Evolutionary conservation across 1,139 yeast species (phyloP), one percentile per base, ranked within the genome.

Genomic region (Sugiyamaella japonica): DNA sequence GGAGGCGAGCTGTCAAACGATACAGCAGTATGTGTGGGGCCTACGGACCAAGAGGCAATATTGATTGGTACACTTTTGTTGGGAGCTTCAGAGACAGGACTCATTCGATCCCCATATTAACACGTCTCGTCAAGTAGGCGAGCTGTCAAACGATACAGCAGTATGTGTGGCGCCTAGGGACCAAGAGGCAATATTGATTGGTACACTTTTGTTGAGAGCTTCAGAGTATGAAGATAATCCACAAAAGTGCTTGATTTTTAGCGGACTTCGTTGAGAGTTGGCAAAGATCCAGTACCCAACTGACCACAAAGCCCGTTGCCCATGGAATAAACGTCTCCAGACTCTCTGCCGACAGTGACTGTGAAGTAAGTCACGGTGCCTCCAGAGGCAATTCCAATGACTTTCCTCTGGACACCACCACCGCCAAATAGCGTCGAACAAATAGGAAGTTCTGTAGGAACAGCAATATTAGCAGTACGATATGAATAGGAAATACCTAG

Each of bases 281-380:
- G 85, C 73, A 68, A 78, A 53, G 84, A 75, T 23, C 89, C 90
- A 49, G 82, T 80, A 15, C 97, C 99, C 55, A 90, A 75, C 70
- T 89, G 96, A n/a, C 98, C 99, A 63, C 80, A 79, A 51, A 86
- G 70, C 3, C 98, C 97, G 63, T 84, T 83, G 23, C 99, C 99
- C 73, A 90, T 85, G 5, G 89, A 77, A 61, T 64, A 70, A 43
- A 62, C 53, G 56, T 54, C 56, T 65, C 37, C 69, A 42, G 69
- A 48, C 16, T 63, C 60, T 12, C 54, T 53, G 3, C 50, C 42
- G 37, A 61, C 64, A 3, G 60, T 57, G 23, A 57, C 59, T 3
- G 68, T 59, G 44, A 71, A 64, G 70, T 78, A 89, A 0, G 93
- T 79, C 0, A 91, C 78, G 38, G 82, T 83, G 29, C 85, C 85